Evolutionary conservation across 495 filamentous ascomycete genomes (phyloP).

Genomic region (Trichoderma gamsii): DNA sequence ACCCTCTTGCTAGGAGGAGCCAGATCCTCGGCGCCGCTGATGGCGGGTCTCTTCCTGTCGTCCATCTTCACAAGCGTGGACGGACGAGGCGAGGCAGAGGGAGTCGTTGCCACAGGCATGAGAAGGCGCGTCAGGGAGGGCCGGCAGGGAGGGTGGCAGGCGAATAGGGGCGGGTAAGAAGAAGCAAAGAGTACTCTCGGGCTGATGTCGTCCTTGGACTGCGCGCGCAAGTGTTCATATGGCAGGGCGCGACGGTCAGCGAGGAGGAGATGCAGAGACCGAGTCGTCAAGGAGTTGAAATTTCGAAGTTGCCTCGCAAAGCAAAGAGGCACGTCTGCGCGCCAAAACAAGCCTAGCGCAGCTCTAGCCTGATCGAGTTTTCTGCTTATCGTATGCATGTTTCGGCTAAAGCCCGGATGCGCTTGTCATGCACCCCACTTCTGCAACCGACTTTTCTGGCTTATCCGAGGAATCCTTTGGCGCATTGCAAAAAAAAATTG

Average conservation of each 20-base stretch:
- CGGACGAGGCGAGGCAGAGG: slow-evolving; percentile 62
- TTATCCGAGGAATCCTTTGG: slow-evolving; percentile 4
- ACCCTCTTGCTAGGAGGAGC: slow-evolving; percentile 83
- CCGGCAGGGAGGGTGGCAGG: slow-evolving; percentile 21
- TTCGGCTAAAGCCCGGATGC: background rate
- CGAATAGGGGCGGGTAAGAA: slow-evolving; percentile 27
- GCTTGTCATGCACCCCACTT: slow-evolving; percentile 6
- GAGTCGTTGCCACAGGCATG: slow-evolving; percentile 74
- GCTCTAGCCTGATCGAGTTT: slow-evolving; percentile 14
- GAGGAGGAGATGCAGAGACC: slow-evolving; percentile 4
- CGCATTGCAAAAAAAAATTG: background rate
- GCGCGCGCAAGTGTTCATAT: slow-evolving; percentile 4
- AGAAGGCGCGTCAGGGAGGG: slow-evolving; percentile 40
- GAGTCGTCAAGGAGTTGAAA: slow-evolving; percentile 14
- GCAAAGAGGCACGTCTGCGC: slow-evolving; percentile 15
- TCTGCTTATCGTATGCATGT: slow-evolving; percentile 15
- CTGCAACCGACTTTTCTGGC: background rate
- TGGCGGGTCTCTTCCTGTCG: slow-evolving; percentile 87
- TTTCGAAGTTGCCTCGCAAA: slow-evolving; percentile 17
- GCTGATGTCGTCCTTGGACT: background rate
- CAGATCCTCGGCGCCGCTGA: slow-evolving; percentile 64
- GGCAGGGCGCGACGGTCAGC: background rate
- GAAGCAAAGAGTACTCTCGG: background rate
- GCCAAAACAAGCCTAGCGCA: slow-evolving; percentile 11
- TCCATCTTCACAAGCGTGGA: slow-evolving; percentile 78